Evolutionary conservation across 2,329 filamentous ascomycete genomes (phyloP), one percentile per base, ranked within the genome.

Genomic region (Tolypocladium guangdongense): DNA sequence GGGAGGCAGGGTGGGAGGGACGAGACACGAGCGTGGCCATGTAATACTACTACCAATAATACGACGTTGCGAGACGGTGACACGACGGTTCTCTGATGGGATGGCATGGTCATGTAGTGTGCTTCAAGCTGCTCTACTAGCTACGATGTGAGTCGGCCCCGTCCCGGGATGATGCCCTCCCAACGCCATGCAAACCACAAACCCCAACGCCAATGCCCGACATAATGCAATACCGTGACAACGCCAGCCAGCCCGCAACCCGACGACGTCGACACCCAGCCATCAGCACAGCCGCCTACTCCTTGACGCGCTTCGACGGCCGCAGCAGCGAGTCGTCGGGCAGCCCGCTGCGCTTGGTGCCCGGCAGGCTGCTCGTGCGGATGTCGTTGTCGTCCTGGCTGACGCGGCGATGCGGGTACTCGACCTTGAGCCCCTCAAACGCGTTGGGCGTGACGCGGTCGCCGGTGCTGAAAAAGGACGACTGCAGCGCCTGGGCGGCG

Each of bases 321-420:
- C 83, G 70, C 46, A 84, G 74, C n/a, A 95, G 64, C 20, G 74
- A 74, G 51, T 96, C 92, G 64, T 97, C 92, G 0, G 87, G 87
- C 41, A 96, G 65, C 0, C 88, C 92, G 58, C 87, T 92, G 55
- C 91, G 77, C 73, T 97, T 97, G 0, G 91, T 96, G 0, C 92
- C 93, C 0, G 92, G 90, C 37, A 96, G 70, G 67, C 90, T 95
- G 45, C 86, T 85, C 0, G 88, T 91, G n/a, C 89, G 78, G 54
- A 97, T 96, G 68, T 97, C 93, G 62, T 96, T 95, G 66, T 96
- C 90, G 64, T 99, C 93, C 62, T 95, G 86, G 62, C 87, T 96
- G 41, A 99, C 91, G 49, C 92, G 82, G 8, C 93, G 80, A 64
- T 90, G 84, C 0, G 93, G 93, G 68, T 99, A 99, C 63, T 93